Evolutionary conservation across 208 protist species (phyloP).

Genomic region (Porcisia deanei): DNA sequence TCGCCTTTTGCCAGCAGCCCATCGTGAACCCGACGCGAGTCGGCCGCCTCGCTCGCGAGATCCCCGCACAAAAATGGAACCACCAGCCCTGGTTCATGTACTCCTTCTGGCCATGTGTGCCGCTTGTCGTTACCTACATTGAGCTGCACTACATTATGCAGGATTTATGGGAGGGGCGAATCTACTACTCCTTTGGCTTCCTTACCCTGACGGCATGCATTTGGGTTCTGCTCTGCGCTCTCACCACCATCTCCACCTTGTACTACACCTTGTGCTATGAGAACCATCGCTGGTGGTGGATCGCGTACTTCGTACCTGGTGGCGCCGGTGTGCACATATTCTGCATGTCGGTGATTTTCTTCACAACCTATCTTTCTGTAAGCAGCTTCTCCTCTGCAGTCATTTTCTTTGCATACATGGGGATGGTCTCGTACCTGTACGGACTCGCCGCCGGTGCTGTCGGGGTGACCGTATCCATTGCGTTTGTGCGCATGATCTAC

Average conservation of each 20-base stretch:
- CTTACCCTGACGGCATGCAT: constrained; percentile 96
- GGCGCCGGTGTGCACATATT: constrained; percentile 94
- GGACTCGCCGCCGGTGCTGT: constrained; percentile 82
- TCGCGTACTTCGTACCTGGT: constrained; percentile 92
- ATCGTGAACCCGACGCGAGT: constrained; percentile 88
- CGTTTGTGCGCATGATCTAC: constrained; percentile 89
- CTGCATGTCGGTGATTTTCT: constrained; percentile 93
- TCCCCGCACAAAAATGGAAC: constrained; percentile 88
- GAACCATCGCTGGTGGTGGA: constrained; percentile 99
- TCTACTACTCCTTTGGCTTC: constrained; percentile 99
- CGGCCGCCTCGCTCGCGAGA: constrained; percentile 96
- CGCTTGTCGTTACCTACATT: constrained; percentile 97
- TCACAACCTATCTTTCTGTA: constrained; percentile 73
- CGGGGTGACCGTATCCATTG: constrained; percentile 71
- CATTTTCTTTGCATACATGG: constrained; percentile 92
- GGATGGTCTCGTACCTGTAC: constrained; percentile 72
- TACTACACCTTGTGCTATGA: constrained; percentile 98
- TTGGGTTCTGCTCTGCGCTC: constrained; percentile 93
- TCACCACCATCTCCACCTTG: constrained; percentile 97
- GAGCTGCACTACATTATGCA: constrained; percentile 99
- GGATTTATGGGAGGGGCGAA: constrained; percentile 92
- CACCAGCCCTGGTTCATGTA: constrained; percentile 58
- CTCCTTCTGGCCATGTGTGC: constrained; percentile 86
- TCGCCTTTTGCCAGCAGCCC: constrained; percentile 91
- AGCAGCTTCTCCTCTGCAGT: constrained; percentile 66